Conservation (phyloP, 2,329 filamentous ascomycete species). For the Salinomyces thailandicus region DNA sequence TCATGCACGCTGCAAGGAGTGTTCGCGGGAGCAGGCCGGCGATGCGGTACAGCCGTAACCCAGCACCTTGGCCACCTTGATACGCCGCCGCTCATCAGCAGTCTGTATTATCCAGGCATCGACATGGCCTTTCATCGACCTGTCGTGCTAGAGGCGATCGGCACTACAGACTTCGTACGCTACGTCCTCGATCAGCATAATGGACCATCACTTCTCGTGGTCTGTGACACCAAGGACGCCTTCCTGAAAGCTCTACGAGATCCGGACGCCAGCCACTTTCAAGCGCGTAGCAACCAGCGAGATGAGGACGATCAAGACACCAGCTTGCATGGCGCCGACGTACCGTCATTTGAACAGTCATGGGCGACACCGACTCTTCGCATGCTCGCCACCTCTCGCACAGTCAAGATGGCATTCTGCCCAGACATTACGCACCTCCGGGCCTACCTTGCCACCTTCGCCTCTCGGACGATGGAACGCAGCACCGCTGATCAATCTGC, state of each 20-base stretch:
- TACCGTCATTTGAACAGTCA: neutral
- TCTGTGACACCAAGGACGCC: constrained; percentile 54
- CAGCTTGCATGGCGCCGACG: neutral
- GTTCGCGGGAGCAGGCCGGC: too few relatives aligned
- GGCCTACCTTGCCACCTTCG: constrained; percentile 48
- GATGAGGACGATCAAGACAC: neutral
- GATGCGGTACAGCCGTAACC: too few relatives aligned
- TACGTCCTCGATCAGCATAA: constrained; percentile 49
- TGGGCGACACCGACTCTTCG: constrained; percentile 48
- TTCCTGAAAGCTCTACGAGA: constrained; percentile 54
- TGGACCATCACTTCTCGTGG: constrained; percentile 54
- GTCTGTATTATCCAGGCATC: too few relatives aligned
- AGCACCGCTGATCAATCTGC: neutral
- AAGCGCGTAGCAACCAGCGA: neutral
- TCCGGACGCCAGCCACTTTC: neutral
- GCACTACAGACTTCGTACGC: constrained; percentile 47
- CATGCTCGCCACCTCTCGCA: constrained; percentile 56
- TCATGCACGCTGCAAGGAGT: neutral
- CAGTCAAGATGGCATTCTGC: constrained; percentile 61
- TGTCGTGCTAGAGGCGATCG: constrained; percentile 29
- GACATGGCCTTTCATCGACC: constrained; percentile 14
- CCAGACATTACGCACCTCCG: constrained; percentile 68
- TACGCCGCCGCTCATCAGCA: too few relatives aligned
- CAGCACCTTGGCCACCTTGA: too few relatives aligned
- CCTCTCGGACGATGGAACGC: constrained; percentile 2